Evolutionary conservation across 805 yeast species (phyloP), one percentile per base, ranked within the genome.

Genomic region (Lipomyces chichibuensis): DNA sequence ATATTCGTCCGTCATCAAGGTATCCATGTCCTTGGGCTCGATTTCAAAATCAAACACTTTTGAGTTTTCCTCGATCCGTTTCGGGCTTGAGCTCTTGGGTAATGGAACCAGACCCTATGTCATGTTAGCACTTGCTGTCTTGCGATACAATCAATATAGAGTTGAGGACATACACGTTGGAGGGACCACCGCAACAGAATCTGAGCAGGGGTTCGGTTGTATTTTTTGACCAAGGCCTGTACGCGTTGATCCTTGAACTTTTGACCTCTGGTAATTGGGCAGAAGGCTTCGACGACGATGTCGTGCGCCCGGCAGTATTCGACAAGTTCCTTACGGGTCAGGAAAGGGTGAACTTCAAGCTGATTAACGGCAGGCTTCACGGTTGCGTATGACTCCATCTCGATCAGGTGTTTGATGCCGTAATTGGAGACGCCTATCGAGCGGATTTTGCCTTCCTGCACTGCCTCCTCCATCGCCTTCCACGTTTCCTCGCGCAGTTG

Each of bases 301-400:
- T 82, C 86, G 65, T 87, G 77, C 17, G 81, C 74, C 39, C 81
- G 80, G 75, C 90, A 87, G 77, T 80, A 89, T 63, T 86, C 84
- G 27, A 89, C 85, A 65, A 91, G 80, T 61, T 87, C 87, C 63
- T 82, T 78, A 72, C 89, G 78, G 79, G 88, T 90, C 73, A 88
- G 81, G 93, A 95, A 90, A 25, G 95, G 97, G 67, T 91, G 90
- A 61, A 91, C 83, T 77, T 91, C 97, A 74, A 91, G 85, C 76
- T 92, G 96, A 76, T 91, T 88, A 54, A 90, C 88, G 0, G 88
- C 91, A 0, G 97, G 93, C 68, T 82, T 82, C 69, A 84, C 74
- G 67, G 77, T 83, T 68, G 77, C 77, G 57, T 72, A 66, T 60
- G 63, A 62, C 49, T 72, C 72, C 57, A 76, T 77, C 75, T 90